Conservation (phyloP, 192 early-diverging fungal genomes). For the Cladochytrium replicatum region DNA sequence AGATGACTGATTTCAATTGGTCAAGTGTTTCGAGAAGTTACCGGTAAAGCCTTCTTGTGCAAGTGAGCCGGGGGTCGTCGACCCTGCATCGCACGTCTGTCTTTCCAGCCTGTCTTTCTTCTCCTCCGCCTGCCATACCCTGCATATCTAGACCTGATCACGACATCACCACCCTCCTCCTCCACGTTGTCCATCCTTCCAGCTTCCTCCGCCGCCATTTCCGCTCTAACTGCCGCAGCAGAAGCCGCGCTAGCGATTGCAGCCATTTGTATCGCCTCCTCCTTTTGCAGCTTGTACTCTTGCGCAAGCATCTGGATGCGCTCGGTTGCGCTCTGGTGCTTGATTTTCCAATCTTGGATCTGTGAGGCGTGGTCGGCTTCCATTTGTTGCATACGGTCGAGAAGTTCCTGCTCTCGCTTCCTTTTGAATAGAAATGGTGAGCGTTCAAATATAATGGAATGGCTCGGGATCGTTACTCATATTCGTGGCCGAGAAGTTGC, state of each 20-base stretch:
- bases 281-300: constrained; percentile 22
- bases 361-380: constrained; percentile 15
- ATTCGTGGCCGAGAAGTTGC: constrained; percentile 43
- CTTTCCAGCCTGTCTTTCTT: constrained; percentile 5
- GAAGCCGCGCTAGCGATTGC: constrained; percentile 27
- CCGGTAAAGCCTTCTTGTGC: constrained; percentile 6
- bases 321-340: constrained; percentile 22
- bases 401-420: constrained; percentile 1
- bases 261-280: constrained; percentile 4
- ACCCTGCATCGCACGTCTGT: constrained; percentile 2
- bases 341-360: constrained; percentile 19
- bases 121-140: background rate
- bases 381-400: constrained; percentile 19
- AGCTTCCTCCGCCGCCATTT: constrained; percentile 29
- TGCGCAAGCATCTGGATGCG: constrained; percentile 32
- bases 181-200: constrained; percentile 1
- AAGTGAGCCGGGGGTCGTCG: background rate
- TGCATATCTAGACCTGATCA: constrained; percentile 20
- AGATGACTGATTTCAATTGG: background rate
- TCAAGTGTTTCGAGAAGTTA: constrained; percentile 5
- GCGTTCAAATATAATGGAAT: background rate
- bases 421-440: background rate
- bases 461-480: constrained; percentile 23
- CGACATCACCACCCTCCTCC: constrained; percentile 7
- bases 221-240: constrained; percentile 25